phyloP scores from a whole-genome alignment of 2,329 filamentous ascomycete species.

The Stagonosporopsis chrysanthemi region DNA sequence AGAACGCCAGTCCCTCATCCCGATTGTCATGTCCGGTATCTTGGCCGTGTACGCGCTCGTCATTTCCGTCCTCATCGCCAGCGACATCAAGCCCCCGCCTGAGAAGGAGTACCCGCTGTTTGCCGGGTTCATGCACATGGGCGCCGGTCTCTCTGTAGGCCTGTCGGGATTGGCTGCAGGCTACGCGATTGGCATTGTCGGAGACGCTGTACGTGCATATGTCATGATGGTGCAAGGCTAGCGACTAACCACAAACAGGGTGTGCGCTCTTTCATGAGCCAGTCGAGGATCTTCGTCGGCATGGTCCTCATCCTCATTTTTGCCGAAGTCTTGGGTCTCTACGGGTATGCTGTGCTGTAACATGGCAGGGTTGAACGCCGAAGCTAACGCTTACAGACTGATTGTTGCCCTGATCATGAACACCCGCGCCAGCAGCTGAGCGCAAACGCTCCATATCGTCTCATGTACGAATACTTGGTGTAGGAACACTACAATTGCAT shows the following conservation, averaged over 20 bases:
- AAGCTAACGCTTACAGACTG: conserved; percentile 63
- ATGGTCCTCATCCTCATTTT: conserved; percentile 99
- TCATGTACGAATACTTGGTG: conserved; percentile 43
- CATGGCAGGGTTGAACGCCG: neutral
- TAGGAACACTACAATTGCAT: conserved; percentile 24
- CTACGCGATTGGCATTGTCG: conserved; percentile 88
- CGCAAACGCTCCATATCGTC: neutral
- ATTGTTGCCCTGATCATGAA: conserved; percentile 95
- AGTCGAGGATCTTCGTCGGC: conserved; percentile 94
- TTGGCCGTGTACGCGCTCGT: conserved; percentile 98
- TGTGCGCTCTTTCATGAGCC: conserved; percentile 93
- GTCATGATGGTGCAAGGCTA: neutral
- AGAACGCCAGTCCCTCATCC: conserved; percentile 73
- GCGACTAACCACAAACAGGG: conserved; percentile 57
- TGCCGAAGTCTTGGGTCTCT: conserved; percentile 94
- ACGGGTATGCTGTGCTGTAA: conserved; percentile 71
- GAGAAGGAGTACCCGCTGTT: conserved; percentile 80
- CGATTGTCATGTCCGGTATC: conserved; percentile 98
- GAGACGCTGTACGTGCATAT: conserved; percentile 73
- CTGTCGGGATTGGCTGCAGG: conserved; percentile 51
- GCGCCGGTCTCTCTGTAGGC: conserved; percentile 81
- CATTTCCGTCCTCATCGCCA: conserved; percentile 93
- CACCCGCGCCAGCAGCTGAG: conserved; percentile 74
- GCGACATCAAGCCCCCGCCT: conserved; percentile 79
- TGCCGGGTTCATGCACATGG: conserved; percentile 92